Conservation (phyloP, 192 early-diverging fungal genomes). For the Allomyces macrogynus region DNA sequence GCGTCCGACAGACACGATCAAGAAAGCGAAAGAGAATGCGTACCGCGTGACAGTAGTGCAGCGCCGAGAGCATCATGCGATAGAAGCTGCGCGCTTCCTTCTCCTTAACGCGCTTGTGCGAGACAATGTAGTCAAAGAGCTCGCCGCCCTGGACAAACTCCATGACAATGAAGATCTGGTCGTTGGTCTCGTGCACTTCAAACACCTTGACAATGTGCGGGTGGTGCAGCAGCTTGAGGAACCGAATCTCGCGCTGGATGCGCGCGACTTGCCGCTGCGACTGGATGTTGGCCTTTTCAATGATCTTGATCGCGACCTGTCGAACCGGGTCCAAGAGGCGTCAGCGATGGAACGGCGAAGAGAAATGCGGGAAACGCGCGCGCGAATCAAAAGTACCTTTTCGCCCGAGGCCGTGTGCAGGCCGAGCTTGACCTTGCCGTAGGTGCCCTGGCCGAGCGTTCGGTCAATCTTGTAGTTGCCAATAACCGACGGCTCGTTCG, state of each 20-base stretch:
- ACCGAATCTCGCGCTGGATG: conserved; percentile 52
- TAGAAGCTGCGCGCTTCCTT: conserved; percentile 70
- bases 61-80: conserved; percentile 59
- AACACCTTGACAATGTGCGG: conserved; percentile 74
- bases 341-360: too few species aligned
- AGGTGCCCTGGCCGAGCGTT: not conserved
- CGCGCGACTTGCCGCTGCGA: conserved; percentile 49
- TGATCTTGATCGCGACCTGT: conserved; percentile 48
- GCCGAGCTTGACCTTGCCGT: not conserved
- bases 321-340: too few species aligned
- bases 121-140: conserved; percentile 70
- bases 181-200: conserved; percentile 58
- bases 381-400: not conserved
- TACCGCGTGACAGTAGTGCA: conserved; percentile 35
- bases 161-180: conserved; percentile 68
- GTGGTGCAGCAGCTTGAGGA: conserved; percentile 72
- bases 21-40: not conserved
- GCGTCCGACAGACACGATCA: not conserved
- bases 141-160: conserved; percentile 71
- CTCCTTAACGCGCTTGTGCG: conserved; percentile 56
- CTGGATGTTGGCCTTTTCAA: conserved; percentile 20
- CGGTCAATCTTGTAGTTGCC: not conserved
- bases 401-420: not conserved
- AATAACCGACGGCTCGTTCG: not conserved
- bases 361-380: too few species aligned